A percentile compares a stretch with the other conserved stretches of the same genome.
Evolutionary conservation across 257 asterid species (phyloP).

Genomic region (Solanum etuberosum): DNA sequence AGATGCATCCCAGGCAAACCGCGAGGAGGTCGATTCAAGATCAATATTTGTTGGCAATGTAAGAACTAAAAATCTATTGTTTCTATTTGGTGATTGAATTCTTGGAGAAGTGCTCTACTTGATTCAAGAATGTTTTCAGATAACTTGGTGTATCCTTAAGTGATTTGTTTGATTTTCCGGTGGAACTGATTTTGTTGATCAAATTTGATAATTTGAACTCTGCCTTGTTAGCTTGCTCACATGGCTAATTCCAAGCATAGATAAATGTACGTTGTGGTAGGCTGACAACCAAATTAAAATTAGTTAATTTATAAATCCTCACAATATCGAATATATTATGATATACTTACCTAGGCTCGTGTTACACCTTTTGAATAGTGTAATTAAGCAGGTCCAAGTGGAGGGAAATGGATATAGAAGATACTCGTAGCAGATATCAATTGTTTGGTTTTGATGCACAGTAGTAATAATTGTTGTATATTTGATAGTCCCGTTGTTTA

Average conservation of each 20-base stretch:
- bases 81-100: background rate
- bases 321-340: background rate
- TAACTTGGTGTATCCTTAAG: background rate
- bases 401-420: background rate
- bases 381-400: background rate
- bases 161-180: background rate
- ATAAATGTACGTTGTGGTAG: background rate
- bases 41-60: slow-evolving; percentile 94
- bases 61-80: slow-evolving; percentile 19
- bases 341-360: background rate
- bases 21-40: slow-evolving; percentile 77
- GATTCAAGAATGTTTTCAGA: background rate
- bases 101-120: slow-evolving; percentile 1
- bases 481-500: background rate
- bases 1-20: slow-evolving; percentile 72
- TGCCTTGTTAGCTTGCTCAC: background rate
- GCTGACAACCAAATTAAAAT: background rate
- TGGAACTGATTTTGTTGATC: background rate
- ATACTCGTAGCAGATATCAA: background rate
- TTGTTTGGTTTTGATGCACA: background rate
- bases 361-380: background rate
- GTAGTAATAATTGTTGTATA: background rate
- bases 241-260: background rate
- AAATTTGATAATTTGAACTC: background rate
- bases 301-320: background rate